Evolutionary conservation across 2,329 filamentous ascomycete genomes (phyloP).

Genomic region (Penicillium corylophilum): DNA sequence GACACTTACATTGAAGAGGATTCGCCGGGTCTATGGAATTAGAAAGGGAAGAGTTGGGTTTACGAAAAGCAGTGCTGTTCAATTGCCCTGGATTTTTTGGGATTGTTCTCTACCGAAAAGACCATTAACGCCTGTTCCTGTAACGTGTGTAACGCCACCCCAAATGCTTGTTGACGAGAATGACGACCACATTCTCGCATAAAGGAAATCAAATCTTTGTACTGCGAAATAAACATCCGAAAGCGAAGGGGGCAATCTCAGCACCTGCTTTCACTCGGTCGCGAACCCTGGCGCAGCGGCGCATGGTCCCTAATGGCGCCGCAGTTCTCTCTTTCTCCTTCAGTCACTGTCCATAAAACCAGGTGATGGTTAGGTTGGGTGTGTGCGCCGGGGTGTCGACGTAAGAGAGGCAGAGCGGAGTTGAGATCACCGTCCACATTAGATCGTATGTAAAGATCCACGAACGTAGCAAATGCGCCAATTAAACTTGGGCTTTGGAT

Average conservation of each 20-base stretch:
- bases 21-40: background rate
- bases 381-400: background rate
- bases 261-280: background rate
- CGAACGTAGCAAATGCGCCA: background rate
- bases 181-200: background rate
- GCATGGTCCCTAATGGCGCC: background rate
- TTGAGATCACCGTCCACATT: background rate
- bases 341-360: background rate
- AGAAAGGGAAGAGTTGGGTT: background rate
- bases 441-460: background rate
- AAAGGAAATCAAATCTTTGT: background rate
- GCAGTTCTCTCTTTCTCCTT: background rate
- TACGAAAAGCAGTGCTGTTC: background rate
- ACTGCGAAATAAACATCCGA: background rate
- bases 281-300: background rate
- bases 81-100: background rate
- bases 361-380: background rate
- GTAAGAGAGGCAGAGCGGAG: background rate
- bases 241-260: background rate
- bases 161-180: slow-evolving; percentile 10
- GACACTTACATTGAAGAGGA: background rate
- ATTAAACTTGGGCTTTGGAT: slow-evolving; percentile 26
- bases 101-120: background rate
- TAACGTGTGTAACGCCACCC: slow-evolving; percentile 10
- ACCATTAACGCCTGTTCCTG: slow-evolving; percentile 11